phyloP scores from a whole-genome alignment of 441 rosid genomes.

The Theobroma grandiflorum region DNA sequence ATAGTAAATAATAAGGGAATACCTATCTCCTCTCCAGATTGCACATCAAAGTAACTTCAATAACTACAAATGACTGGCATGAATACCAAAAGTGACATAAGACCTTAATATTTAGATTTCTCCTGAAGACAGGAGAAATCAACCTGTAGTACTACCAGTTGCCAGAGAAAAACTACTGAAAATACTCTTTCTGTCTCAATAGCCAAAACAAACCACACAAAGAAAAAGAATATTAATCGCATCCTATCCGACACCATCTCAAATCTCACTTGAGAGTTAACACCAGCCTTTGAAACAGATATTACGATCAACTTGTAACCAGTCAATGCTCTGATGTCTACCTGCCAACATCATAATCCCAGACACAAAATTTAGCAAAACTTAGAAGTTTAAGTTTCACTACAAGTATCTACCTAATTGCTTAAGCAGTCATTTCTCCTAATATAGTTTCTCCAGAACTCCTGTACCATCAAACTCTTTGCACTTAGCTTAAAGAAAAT shows the following conservation, averaged over 20 bases:
- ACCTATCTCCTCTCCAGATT: too few relatives aligned
- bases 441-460: background rate
- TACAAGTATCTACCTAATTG: background rate
- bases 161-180: background rate
- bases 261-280: background rate
- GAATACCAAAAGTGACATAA: background rate
- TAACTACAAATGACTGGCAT: background rate
- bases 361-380: background rate
- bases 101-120: background rate
- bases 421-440: background rate
- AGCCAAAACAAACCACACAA: background rate
- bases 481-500: background rate
- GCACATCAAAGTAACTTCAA: too few relatives aligned
- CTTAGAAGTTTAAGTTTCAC: background rate
- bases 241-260: background rate
- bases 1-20: background rate
- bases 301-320: background rate
- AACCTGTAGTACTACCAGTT: background rate
- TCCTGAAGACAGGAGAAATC: background rate
- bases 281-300: background rate
- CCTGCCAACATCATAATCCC: background rate
- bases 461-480: background rate
- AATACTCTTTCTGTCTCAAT: slow-evolving; percentile 12
- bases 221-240: background rate
- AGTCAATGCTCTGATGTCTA: background rate